Percentiles rank a stretch among this genome's conserved stretches.
These are phyloP conservation scores for Santalum album DNA, from an alignment of 164 flowering plant species.

Conservation along the genomic window DNA sequence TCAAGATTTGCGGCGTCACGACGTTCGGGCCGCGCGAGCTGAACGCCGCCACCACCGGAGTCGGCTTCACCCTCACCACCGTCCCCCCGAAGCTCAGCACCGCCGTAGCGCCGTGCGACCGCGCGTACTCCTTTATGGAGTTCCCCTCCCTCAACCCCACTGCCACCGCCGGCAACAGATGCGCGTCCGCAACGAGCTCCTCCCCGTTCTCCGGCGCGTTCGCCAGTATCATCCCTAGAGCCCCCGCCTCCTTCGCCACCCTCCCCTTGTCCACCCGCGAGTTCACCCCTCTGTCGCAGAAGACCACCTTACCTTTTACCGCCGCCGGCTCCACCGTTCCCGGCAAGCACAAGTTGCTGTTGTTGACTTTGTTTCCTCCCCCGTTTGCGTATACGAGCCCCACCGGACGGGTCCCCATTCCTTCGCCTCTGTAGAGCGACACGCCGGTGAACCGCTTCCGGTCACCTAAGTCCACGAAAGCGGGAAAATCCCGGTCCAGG, in stretches of 20 bases:
- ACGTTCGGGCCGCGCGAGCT: slow-evolving; percentile 82
- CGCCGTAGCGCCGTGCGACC: slow-evolving; percentile 40
- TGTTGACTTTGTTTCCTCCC: not conserved
- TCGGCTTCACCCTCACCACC: slow-evolving; percentile 56
- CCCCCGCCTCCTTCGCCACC: slow-evolving; percentile 74
- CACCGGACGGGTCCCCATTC: slow-evolving; percentile 43
- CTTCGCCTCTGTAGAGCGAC: slow-evolving; percentile 68
- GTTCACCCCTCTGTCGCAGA: slow-evolving; percentile 72
- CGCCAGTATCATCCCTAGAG: slow-evolving; percentile 80
- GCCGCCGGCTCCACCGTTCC: not conserved
- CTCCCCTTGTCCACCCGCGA: slow-evolving; percentile 81
- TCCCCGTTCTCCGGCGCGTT: slow-evolving; percentile 63
- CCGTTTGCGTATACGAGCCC: slow-evolving; percentile 35
- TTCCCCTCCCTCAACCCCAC: slow-evolving; percentile 62
- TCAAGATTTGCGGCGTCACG: slow-evolving; percentile 64
- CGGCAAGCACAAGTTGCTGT: not conserved
- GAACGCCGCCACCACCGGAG: slow-evolving; percentile 87
- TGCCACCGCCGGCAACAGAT: slow-evolving; percentile 73
- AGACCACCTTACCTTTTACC: slow-evolving; percentile 60
- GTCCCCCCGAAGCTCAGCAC: slow-evolving; percentile 74
- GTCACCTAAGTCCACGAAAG: slow-evolving; percentile 42
- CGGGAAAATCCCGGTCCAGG: slow-evolving; percentile 81
- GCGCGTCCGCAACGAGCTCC: slow-evolving; percentile 84
- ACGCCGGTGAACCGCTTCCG: slow-evolving; percentile 40
- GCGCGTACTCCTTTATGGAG: slow-evolving; percentile 43